Base-by-base conservation (phyloP, 495 filamentous ascomycete genomes). In the Alectoria sarmentosa region DNA sequence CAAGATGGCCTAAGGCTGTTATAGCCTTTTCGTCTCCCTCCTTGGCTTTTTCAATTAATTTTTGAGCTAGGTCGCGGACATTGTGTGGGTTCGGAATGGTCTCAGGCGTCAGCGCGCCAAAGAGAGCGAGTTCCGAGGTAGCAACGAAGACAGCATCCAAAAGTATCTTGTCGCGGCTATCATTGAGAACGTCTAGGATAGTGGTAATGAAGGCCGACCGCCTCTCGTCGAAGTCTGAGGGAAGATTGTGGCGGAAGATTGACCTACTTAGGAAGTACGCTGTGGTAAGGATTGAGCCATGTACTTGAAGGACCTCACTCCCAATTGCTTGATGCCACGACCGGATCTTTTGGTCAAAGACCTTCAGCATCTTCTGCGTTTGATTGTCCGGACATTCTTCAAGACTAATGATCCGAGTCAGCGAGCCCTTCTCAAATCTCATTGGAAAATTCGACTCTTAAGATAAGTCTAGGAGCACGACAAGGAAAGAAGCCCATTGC, bases 11-110 rank as follows among this genome's bases (percentile, higher is more conserved):
- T 13, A 98, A 77, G 2, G 89, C 80, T 19, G 79, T 73, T 60
- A 97, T 92, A 3, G 93, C 87, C 60, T 82, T 87, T 61, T 95
- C 91, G 66, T 90, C 88, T 49, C 91, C 90, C 58, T 86, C 81
- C 71, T 88, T 89, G n/a, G 91, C 88, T 52, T 86, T 81, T 26
- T 77, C 77, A 14, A 78, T 74, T 3, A 96, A 74, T 41, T 84
- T 80, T 15, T 86, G 81, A 52, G 87, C 74, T 28, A 89, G 73
- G 9, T 73, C 73, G 26, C 75, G 72, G 73, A 77, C 76, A 34
- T 62, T 67, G 34, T 74, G 66, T 49, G 75, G 63, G 13, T 72
- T 72, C 3, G 74, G 67, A 23, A 88, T 67, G 0, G 67, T 69
- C 17, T 75, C 71, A 0, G 76, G 68, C 1, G 72, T 71, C n/a